phyloP scores from a whole-genome alignment of 371 early-diverging fungal genomes.

The Ordospora pajunii region DNA sequence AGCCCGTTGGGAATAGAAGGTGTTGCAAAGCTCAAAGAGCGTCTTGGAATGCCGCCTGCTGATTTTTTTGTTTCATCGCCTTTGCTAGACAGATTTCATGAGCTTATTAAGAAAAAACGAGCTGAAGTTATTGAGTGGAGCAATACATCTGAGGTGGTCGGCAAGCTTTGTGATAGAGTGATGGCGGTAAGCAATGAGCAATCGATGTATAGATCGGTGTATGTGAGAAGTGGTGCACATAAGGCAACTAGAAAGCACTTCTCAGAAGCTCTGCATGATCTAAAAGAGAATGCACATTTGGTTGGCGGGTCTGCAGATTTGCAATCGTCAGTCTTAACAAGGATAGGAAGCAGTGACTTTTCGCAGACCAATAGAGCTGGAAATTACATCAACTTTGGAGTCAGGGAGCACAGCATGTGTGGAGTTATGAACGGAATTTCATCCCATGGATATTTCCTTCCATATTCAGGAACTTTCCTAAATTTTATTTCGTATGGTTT shows the following conservation, averaged over 20 bases:
- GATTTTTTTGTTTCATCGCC: constrained; percentile 66
- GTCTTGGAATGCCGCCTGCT: constrained; percentile 65
- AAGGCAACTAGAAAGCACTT: constrained; percentile 55
- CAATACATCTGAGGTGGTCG: neutral
- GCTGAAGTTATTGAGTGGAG: constrained; percentile 65
- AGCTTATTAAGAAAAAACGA: constrained; percentile 69
- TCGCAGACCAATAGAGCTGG: constrained; percentile 65
- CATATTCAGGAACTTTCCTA: constrained; percentile 85
- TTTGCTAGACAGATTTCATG: constrained; percentile 64
- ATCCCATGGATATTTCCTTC: constrained; percentile 73
- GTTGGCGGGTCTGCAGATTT: constrained; percentile 96
- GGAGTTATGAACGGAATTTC: constrained; percentile 85
- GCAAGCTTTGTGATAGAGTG: neutral
- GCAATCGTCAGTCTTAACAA: constrained; percentile 85
- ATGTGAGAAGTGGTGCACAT: constrained; percentile 65
- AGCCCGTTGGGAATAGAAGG: constrained; percentile 72
- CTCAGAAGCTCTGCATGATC: constrained; percentile 70
- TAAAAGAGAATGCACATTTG: constrained; percentile 70
- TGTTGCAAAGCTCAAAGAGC: constrained; percentile 71
- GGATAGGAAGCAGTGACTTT: constrained; percentile 85
- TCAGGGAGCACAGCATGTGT: constrained; percentile 96
- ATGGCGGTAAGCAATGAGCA: constrained; percentile 49
- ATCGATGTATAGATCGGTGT: neutral
- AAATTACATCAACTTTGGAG: constrained; percentile 85
- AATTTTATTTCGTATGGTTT: constrained; percentile 76